Evolutionary conservation across 257 asterid species (phyloP).

Genomic region (Asclepias syriaca): DNA sequence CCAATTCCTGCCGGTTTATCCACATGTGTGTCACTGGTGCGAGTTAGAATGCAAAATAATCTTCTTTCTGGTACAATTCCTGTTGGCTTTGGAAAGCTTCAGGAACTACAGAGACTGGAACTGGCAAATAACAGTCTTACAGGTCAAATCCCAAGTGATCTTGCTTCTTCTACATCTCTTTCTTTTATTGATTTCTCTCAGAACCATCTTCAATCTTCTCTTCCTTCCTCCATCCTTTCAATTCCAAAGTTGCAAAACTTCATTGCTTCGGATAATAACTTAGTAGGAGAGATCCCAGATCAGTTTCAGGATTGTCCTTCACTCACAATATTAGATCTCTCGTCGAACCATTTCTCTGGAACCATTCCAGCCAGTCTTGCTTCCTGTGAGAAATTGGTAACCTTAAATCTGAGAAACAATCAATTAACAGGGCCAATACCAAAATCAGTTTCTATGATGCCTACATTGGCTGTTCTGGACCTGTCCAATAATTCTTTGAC

Average conservation of each 20-base stretch:
- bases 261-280: conserved; percentile 42
- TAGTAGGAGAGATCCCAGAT: conserved; percentile 58
- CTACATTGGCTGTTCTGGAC: conserved; percentile 53
- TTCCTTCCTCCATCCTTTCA: conserved; percentile 60
- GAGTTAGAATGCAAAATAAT: conserved; percentile 64
- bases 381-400: conserved; percentile 60
- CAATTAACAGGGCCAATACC: conserved; percentile 54
- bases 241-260: conserved; percentile 51
- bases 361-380: conserved; percentile 56
- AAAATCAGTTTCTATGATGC: conserved; percentile 48
- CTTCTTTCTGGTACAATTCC: conserved; percentile 56
- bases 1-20: conserved; percentile 53
- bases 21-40: conserved; percentile 48
- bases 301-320: conserved; percentile 60
- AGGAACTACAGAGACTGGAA: conserved; percentile 53
- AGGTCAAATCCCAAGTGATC: conserved; percentile 57
- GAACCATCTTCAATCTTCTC: conserved; percentile 51
- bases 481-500: conserved; percentile 69
- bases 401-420: conserved; percentile 50
- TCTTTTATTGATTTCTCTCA: conserved; percentile 59
- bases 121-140: conserved; percentile 51
- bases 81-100: conserved; percentile 59
- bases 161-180: conserved; percentile 52
- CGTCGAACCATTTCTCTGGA: conserved; percentile 56
- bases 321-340: conserved; percentile 54